These are phyloP conservation scores for Colletotrichum cuscutae DNA, from an alignment of 2,329 filamentous ascomycete genomes.

Conservation along the genomic window DNA sequence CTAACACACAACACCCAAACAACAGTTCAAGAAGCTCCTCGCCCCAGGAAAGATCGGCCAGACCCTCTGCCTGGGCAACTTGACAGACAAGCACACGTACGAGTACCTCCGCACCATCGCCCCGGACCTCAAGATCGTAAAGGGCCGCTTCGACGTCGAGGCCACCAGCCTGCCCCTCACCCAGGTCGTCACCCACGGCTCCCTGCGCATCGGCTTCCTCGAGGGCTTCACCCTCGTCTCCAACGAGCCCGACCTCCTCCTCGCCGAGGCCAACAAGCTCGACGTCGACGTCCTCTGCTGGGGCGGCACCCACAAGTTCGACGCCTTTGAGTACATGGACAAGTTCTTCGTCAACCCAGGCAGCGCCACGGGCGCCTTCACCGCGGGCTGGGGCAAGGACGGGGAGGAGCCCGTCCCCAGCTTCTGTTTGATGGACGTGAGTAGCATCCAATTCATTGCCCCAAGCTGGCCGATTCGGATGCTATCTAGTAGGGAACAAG, in stretches of 20 bases:
- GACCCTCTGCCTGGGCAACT: constrained; percentile 82
- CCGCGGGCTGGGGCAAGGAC: constrained; percentile 66
- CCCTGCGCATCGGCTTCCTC: constrained; percentile 73
- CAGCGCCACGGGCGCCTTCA: constrained; percentile 72
- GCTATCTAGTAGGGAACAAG: too few relatives aligned
- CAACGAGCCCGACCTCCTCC: constrained; percentile 72
- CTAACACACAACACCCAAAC: constrained; percentile 1
- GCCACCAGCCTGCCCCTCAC: constrained; percentile 73
- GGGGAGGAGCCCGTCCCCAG: constrained; percentile 85
- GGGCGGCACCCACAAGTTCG: constrained; percentile 75
- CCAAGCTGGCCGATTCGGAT: too few relatives aligned
- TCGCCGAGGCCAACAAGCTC: constrained; percentile 74
- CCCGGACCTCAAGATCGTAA: constrained; percentile 77
- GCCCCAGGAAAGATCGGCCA: constrained; percentile 86
- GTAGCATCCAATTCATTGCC: too few relatives aligned
- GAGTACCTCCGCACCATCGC: constrained; percentile 81
- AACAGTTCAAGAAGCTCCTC: constrained; percentile 85
- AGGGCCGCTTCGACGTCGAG: constrained; percentile 74
- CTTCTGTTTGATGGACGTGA: constrained; percentile 97
- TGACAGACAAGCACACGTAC: constrained; percentile 83
- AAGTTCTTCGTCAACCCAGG: constrained; percentile 79
- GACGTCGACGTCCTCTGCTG: constrained; percentile 77
- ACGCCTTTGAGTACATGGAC: constrained; percentile 79
- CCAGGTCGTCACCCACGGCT: constrained; percentile 74
- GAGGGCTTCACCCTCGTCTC: constrained; percentile 76